Evolutionary conservation across 2,329 filamentous ascomycete genomes (phyloP), one percentile per base, ranked within the genome.

Genomic region (Ophiostoma perfectum): DNA sequence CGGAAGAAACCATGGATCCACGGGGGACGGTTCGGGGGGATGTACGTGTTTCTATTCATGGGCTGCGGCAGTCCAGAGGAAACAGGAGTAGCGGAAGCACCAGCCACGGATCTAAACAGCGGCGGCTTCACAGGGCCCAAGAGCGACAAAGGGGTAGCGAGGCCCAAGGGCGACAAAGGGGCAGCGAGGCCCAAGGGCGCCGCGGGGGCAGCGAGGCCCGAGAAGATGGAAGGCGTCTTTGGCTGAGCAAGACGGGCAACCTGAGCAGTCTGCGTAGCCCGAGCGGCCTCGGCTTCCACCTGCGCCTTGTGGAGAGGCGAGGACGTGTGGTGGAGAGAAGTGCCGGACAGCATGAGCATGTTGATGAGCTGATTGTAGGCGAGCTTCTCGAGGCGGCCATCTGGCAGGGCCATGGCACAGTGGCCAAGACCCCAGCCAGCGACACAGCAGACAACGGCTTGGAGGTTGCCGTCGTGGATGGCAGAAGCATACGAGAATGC

Each of bases 341-440:
- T n/a, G 18, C 68, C 71, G 4, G 71, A 67, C 55, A 71, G 68
- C 18, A 67, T 41, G 5, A 72, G 63, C 66, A 70, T 36, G 60
- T n/a, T 65, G 42, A 68, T 4, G 18, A 72, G 27, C 66, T 70
- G 47, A 36, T 7, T 3, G 45, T 71, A 71, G 42, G 67, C 66
- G 18, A 72, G 58, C 3, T 2, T 16, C 7, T 14, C 39, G 9
- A 67, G 36, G 6, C 69, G 66, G 16, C 3, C 9, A 1, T 65
- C n/a, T 16, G 69, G 11, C 49, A 71, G 1, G 9, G 16, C 41
- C 41, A 67, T 6, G 4, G 41, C 70, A 8, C 49, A 66, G 66
- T 55, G n/a, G 44, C 69, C 71, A 41, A 72, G 66, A 3, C 65
- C 71, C 71, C 71, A 72, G 65, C 64, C 71, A 38, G 55, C 52